Evolutionary conservation across 169 alveolate genomes (phyloP).

Genomic region (Theileria sp.): DNA sequence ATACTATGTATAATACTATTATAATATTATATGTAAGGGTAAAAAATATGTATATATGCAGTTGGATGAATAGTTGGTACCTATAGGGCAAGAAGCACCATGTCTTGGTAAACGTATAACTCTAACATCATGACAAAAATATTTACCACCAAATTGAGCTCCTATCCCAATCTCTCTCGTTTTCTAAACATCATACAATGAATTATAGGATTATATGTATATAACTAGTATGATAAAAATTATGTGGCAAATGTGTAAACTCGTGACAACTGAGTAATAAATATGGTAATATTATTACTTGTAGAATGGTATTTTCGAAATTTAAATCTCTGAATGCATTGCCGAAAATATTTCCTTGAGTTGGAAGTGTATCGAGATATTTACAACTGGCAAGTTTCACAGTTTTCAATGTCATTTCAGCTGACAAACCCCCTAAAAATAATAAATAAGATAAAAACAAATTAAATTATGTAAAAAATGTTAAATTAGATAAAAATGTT

Average conservation of each 20-base stretch:
- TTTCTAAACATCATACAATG: conserved; percentile 18
- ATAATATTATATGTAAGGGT: too few species aligned
- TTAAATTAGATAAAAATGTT: too few species aligned
- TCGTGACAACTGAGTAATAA: not conserved
- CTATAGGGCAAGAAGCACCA: conserved; percentile 88
- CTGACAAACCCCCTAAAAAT: conserved; percentile 79
- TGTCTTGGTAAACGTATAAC: conserved; percentile 86
- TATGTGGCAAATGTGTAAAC: not conserved
- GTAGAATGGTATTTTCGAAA: conserved; percentile 64
- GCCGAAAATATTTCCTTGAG: conserved; percentile 76
- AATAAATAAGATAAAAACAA: too few species aligned
- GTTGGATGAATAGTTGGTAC: conserved; percentile 13
- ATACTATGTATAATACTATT: not conserved
- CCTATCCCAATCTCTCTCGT: conserved; percentile 84
- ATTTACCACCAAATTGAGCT: conserved; percentile 90
- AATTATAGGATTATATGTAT: not conserved
- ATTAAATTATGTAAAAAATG: too few species aligned
- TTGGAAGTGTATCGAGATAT: conserved; percentile 79
- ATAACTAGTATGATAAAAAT: not conserved
- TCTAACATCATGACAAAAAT: conserved; percentile 87
- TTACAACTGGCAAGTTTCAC: conserved; percentile 85
- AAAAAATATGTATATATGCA: too few species aligned
- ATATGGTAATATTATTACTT: conserved; percentile 3
- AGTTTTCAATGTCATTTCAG: conserved; percentile 85
- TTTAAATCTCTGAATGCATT: conserved; percentile 81